A percentile compares a stretch with the other conserved stretches of the same genome.
These are phyloP conservation scores for Tolypocladium endophyticum DNA, from an alignment of 2,329 filamentous ascomycete genomes.

Conservation along the genomic window DNA sequence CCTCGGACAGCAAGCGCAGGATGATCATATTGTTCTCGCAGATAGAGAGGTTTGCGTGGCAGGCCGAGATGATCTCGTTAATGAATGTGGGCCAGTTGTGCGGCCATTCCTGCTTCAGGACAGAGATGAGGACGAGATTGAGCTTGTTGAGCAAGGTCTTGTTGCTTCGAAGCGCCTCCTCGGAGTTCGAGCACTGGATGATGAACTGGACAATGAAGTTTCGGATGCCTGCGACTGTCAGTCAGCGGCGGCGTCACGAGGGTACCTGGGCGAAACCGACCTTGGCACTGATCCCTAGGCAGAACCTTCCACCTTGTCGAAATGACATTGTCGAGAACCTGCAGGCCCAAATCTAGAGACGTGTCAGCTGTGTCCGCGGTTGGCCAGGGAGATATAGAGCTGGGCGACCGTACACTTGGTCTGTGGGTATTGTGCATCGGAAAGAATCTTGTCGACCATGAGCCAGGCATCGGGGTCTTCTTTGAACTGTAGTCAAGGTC, in stretches of 20 bases:
- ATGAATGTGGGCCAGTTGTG: constrained; percentile 99
- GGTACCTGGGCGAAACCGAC: constrained; percentile 26
- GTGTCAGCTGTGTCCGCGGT: constrained; percentile 9
- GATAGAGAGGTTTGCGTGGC: constrained; percentile 88
- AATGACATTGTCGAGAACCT: constrained; percentile 96
- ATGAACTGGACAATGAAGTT: constrained; percentile 99
- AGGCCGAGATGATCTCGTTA: constrained; percentile 97
- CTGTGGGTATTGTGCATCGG: constrained; percentile 85
- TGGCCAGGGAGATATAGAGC: constrained; percentile 1
- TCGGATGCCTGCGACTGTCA: constrained; percentile 61
- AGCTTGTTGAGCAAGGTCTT: constrained; percentile 94
- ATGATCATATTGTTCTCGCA: constrained; percentile 99
- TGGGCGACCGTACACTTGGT: constrained; percentile 69
- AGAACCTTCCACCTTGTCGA: constrained; percentile 98
- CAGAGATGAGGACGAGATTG: constrained; percentile 92
- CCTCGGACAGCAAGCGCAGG: constrained; percentile 85
- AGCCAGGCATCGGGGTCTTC: constrained; percentile 98
- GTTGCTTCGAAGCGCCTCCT: constrained; percentile 76
- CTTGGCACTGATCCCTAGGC: constrained; percentile 90
- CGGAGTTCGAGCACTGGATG: constrained; percentile 81
- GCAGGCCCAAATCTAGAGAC: constrained; percentile 69
- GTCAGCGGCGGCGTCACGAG: neutral
- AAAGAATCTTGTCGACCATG: constrained; percentile 91
- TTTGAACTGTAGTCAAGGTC: constrained; percentile 62
- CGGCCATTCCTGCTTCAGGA: constrained; percentile 98